These are phyloP conservation scores for Agaricus bisporus DNA, from an alignment of 768 basidiomycete species.

Conservation along the genomic window DNA sequence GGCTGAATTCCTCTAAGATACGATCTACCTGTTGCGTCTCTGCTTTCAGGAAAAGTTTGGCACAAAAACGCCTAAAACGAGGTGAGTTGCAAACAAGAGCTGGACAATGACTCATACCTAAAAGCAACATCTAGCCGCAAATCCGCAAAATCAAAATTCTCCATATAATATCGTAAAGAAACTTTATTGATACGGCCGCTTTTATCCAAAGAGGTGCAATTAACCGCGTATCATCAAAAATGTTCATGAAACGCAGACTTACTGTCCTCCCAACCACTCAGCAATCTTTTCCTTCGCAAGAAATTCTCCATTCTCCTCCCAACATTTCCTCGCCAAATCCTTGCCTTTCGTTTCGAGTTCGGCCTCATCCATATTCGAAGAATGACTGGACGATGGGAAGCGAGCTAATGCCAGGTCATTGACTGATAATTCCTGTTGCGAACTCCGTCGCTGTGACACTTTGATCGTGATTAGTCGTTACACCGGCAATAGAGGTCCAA, in stretches of 20 bases:
- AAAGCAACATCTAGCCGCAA: constrained; percentile 86
- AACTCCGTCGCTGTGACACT: constrained; percentile 23
- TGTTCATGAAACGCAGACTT: constrained; percentile 30
- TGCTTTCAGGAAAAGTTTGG: constrained; percentile 88
- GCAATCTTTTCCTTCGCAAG: constrained; percentile 88
- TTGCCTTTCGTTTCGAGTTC: constrained; percentile 62
- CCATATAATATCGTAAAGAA: constrained; percentile 75
- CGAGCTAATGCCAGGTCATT: constrained; percentile 42
- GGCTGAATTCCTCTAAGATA: constrained; percentile 87
- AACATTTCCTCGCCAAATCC: constrained; percentile 72
- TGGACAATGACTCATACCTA: constrained; percentile 40
- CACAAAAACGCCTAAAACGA: constrained; percentile 67
- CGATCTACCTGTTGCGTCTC: constrained; percentile 98
- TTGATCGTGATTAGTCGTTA: neutral
- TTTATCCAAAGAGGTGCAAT: neutral
- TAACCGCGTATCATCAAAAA: neutral
- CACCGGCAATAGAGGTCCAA: constrained; percentile 4
- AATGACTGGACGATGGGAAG: constrained; percentile 38
- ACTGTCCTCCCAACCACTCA: constrained; percentile 93
- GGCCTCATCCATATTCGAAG: constrained; percentile 39
- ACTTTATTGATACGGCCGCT: constrained; percentile 75
- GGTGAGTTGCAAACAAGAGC: neutral
- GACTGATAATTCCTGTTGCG: constrained; percentile 52
- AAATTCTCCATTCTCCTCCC: constrained; percentile 82
- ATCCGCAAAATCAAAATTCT: constrained; percentile 81